Evolutionary conservation across 257 asterid genomes (phyloP), one percentile per base, ranked within the genome.

Genomic region (Jasminum sambac): DNA sequence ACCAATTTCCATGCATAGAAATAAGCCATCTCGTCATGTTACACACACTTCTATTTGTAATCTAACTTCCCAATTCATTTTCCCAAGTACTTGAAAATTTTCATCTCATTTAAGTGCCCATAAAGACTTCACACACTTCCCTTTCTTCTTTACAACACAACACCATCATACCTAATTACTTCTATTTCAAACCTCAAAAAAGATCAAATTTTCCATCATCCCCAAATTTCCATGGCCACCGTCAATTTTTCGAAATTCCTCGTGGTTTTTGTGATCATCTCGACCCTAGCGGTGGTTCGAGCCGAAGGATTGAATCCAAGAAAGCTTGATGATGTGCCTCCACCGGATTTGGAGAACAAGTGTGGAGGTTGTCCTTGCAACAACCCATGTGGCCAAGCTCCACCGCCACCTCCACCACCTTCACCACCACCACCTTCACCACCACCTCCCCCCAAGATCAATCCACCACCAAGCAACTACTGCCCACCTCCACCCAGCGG

Each of bases 311-410:
- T 62, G 16, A 70, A 70, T 61, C 64, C 81, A 76, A 78, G 83
- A 76, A 78, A 78, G 65, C 77, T 83, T 5, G 89, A 79, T 8
- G 86, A 81, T 37, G 70, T 17, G 7, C 37, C 62, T 34, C 74
- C 85, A 41, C 82, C 90, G 14, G 81, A 69, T 50, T 52, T 73
- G 11, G 88, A 76, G 9, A 86, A 79, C 84, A 90, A 88, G 83
- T 90, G 97, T 39, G 94, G 90, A 2, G 76, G 81, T 11, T 90
- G 95, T 81, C 95, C 96, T 48, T 90, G 96, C 78, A 78, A 84
- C 77, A 83, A 41, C 46, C 89, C 96, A 6, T 90, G 96, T 60
- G 52, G 42, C 46, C 71, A 75, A 26, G 74, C 86, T 0, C 65
- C 76, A 11, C 78, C 91, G 0, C 85, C 89, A 0, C 85, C 87